These are phyloP conservation scores for Alnus rubra DNA, from an alignment of 306 rosid genomes.

Conservation along the genomic window DNA sequence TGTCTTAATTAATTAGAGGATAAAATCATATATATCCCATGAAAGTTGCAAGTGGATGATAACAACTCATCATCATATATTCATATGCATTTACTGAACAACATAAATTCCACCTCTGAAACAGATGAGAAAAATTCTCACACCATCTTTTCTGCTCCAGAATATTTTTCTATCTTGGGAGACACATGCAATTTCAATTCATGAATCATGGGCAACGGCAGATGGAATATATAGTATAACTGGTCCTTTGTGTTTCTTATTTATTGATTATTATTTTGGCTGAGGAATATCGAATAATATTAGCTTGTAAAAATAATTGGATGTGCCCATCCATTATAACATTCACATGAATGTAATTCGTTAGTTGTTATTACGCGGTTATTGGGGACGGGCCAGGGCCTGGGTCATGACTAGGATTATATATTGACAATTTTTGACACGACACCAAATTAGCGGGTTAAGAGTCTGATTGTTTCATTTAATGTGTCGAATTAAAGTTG, in stretches of 20 bases:
- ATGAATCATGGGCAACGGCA: neutral
- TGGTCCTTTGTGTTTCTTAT: neutral
- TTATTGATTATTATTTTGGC: neutral
- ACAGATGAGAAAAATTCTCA: neutral
- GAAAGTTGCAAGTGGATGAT: conserved; percentile 9
- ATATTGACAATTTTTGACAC: too few relatives aligned
- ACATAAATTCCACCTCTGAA: neutral
- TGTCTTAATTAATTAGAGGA: neutral
- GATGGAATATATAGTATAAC: neutral
- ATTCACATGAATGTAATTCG: too few relatives aligned
- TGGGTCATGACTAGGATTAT: too few relatives aligned
- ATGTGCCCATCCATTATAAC: too few relatives aligned
- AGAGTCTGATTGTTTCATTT: too few relatives aligned
- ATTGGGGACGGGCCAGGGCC: too few relatives aligned
- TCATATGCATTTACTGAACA: neutral
- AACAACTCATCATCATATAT: neutral
- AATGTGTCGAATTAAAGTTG: too few relatives aligned
- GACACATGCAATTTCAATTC: neutral
- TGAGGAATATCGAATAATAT: neutral
- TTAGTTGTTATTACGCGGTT: too few relatives aligned
- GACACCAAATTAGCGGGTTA: too few relatives aligned
- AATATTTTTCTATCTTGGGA: conserved; percentile 1
- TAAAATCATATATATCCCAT: too few relatives aligned
- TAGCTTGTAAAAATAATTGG: too few relatives aligned
- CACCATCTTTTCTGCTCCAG: neutral